These are phyloP conservation scores for Aspergillus nidulans DNA, from an alignment of 495 filamentous ascomycete species.

Conservation along the genomic window DNA sequence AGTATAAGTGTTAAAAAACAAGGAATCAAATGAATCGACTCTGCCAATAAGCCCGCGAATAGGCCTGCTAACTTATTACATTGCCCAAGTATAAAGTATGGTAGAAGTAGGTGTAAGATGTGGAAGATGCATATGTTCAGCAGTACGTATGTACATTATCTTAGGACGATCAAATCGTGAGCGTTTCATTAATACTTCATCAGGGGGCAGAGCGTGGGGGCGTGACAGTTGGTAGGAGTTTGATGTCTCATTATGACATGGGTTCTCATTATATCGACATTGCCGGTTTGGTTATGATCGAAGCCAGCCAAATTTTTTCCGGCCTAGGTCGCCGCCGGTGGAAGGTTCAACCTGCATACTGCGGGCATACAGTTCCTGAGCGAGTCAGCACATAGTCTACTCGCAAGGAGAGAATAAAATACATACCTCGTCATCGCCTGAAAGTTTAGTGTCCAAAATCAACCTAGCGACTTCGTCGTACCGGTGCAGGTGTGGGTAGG, in stretches of 20 bases:
- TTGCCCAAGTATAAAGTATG: background rate
- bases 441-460: slow-evolving; percentile 62
- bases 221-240: slow-evolving; percentile 3
- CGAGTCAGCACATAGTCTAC: slow-evolving; percentile 12
- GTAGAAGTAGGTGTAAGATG: background rate
- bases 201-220: slow-evolving; percentile 1
- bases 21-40: no score
- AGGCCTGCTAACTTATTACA: background rate
- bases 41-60: no score
- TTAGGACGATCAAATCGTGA: slow-evolving; percentile 21
- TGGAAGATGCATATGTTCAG: slow-evolving; percentile 9
- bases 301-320: slow-evolving; percentile 45
- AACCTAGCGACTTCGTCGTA: slow-evolving; percentile 65
- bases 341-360: slow-evolving; percentile 45
- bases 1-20: no score
- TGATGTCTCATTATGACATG: slow-evolving; percentile 4
- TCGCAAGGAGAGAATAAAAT: background rate
- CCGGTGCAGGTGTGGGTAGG: slow-evolving; percentile 65
- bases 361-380: slow-evolving; percentile 41
- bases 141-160: slow-evolving; percentile 25
- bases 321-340: slow-evolving; percentile 33
- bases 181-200: slow-evolving; percentile 15
- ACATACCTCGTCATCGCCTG: slow-evolving; percentile 48
- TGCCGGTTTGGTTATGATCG: slow-evolving; percentile 22
- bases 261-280: slow-evolving; percentile 9